Evolutionary conservation across 257 asterid species (phyloP), one percentile per base, ranked within the genome.

Genomic region (Oldenlandia corymbosa): DNA sequence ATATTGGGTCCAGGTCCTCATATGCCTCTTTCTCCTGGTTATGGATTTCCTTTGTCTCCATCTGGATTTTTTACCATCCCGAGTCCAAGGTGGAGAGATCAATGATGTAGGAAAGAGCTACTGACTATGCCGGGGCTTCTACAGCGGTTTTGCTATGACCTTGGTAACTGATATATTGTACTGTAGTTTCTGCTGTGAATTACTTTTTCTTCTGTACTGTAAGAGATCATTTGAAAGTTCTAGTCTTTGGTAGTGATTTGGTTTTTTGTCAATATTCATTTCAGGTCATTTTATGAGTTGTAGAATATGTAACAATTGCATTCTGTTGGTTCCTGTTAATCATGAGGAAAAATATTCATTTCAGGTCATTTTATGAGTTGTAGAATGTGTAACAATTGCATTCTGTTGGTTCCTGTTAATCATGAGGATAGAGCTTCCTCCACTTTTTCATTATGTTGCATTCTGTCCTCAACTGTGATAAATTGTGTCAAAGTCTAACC

Each of bases 81-180:
- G 58, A 88, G 98, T 72, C 96, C 98, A 65, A 74, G 91, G 75
- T 91, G 98, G 98, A 84, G 95, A 80, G 80, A 79, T 69, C 82
- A 88, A 75, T 81, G 79, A 67, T 72, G 52, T 31, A 60, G 65
- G 60, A 57, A 62, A 68, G 63, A 73, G 79, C 76, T 76, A 62
- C 78, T 72, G 78, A 76, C 75, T 48, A 48, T 45, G 65, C 34
- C 66, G 65, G 69, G 81, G 60, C 55, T 55, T 65, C 64, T 58
- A 61, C 48, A 61, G 60, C 55, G 59, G 68, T 58, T 68, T 67
- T 60, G 58, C 64, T 36, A 46, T 49, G 77, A 65, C 43, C 68
- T 68, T 55, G 80, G 41, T 54, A 75, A 66, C 68, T 41, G 32
- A 23, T 62, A 54, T 43, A 21, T 69, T 64, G 60, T 30, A 9